Base-by-base conservation (phyloP, 176 grass and related monocot species). In the Eragrostis curvula region DNA sequence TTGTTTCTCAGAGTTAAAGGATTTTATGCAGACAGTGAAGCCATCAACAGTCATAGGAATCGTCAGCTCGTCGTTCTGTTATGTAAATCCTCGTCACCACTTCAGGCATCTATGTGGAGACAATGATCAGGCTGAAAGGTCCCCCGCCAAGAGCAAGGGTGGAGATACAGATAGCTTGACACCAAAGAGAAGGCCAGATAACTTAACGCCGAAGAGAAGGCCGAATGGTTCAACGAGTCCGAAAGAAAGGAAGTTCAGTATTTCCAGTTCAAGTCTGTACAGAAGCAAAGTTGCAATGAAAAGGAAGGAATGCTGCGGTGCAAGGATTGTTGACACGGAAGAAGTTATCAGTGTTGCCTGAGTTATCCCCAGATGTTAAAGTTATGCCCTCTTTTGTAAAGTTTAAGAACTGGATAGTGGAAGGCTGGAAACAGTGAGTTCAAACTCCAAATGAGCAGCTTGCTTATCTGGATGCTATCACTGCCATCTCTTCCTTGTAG, bases 1-100 rank as follows among this genome's bases (percentile, higher is more conserved):
- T 56, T 92, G 92, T 81, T 98, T 93, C 44, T 18, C 60, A 44
- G 92, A 98, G 87, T 16, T 95, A 61, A 79, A 85, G 83, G 81
- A 95, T 73, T 90, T 98, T 61, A 75, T 98, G 85, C 91, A 84
- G 2, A 50, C 84, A 57, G 52, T 89, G 10, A 72, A 80, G 17
- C 92, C 92, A 53, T 95, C 88, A 59, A 60, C 81, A 9, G 83
- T 93, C 13, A 48, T 70, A 12, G 88, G 92, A 21, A 95, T 95
- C 11, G 81, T 95, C 44, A 81, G 90, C 42, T 82, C 88, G 11
- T 88, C 95, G 5, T 91, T 53, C 66, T 93, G 81, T 70, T 83
- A 92, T 12, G 41, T 92, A 43, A 87, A 98, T 59, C 95, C 92
- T 55, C 71, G 66, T 7, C 50, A 88, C 50, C 86, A 95, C 74